A percentile compares a stretch with the other conserved stretches of the same genome.
These are phyloP conservation scores for Samsoniella hepiali DNA, from an alignment of 2,329 filamentous ascomycete species.

Conservation along the genomic window DNA sequence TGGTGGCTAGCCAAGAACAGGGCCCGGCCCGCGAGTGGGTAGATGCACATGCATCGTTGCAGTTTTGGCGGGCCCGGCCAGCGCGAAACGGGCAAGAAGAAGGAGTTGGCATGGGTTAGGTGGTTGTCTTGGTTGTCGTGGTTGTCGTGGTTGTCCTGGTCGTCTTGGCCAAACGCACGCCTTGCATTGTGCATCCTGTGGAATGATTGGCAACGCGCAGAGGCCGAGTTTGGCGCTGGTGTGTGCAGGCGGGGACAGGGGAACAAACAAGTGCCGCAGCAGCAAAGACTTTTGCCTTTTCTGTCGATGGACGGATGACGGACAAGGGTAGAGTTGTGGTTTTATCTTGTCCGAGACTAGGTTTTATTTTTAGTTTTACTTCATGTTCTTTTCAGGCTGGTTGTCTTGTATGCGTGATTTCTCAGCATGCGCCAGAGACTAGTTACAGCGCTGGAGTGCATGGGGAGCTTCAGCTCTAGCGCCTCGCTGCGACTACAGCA, in stretches of 20 bases:
- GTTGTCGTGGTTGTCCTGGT: not conserved
- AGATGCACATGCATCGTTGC: slow-evolving; percentile 12
- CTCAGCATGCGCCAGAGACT: no score
- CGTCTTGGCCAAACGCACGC: slow-evolving; percentile 5
- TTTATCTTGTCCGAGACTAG: not conserved
- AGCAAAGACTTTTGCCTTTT: no score
- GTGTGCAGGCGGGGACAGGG: not conserved
- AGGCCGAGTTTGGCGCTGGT: not conserved
- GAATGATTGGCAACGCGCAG: slow-evolving; percentile 11
- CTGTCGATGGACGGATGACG: no score
- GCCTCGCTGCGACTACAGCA: no score
- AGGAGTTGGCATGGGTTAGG: not conserved
- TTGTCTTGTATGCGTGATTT: not conserved
- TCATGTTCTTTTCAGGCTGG: not conserved
- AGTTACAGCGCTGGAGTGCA: not conserved
- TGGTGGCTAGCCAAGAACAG: not conserved
- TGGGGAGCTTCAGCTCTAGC: not conserved
- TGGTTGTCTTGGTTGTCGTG: not conserved
- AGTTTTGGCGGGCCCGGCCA: not conserved
- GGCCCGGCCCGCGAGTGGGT: slow-evolving; percentile 6
- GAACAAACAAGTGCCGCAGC: not conserved
- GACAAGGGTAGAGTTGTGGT: no score
- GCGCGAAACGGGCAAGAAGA: not conserved
- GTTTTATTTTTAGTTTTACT: not conserved
- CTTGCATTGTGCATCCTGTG: slow-evolving; percentile 1